Evolutionary conservation across 441 rosid species (phyloP).

Genomic region (Brassica hybrid): DNA sequence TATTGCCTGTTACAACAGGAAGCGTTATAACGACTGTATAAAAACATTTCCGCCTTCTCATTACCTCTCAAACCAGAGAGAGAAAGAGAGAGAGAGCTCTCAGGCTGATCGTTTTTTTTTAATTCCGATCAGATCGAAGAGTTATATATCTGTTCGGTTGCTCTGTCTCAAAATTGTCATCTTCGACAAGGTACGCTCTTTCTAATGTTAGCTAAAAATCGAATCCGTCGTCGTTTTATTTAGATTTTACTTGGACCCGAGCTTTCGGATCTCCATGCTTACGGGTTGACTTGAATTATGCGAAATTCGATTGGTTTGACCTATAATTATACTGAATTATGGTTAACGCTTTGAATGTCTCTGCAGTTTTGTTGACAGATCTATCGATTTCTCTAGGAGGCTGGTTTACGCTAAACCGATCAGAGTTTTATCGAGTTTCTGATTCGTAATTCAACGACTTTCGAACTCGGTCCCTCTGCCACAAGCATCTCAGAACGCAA

Average conservation of each 20-base stretch:
- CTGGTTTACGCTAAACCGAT: neutral
- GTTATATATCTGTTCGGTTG: constrained; percentile 17
- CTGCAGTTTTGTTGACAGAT: constrained; percentile 41
- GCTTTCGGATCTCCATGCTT: constrained; percentile 22
- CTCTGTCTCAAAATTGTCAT: constrained; percentile 11
- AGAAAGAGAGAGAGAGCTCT: constrained; percentile 27
- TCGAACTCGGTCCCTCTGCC: constrained; percentile 18
- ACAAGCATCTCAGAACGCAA: neutral
- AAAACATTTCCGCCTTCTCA: constrained; percentile 36
- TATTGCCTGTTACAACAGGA: constrained; percentile 28
- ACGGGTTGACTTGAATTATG: constrained; percentile 44
- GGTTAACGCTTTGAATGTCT: neutral
- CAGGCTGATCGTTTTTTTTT: constrained; percentile 25
- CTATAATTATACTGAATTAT: constrained; percentile 34
- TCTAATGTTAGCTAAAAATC: neutral
- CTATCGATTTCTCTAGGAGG: neutral
- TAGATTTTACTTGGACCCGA: constrained; percentile 18
- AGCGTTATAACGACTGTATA: constrained; percentile 36
- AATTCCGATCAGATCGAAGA: constrained; percentile 26
- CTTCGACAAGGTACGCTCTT: constrained; percentile 25
- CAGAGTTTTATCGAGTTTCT: neutral
- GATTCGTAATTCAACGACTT: neutral
- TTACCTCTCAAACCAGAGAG: constrained; percentile 28
- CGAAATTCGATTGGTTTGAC: constrained; percentile 30
- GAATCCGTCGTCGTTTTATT: neutral